These are phyloP conservation scores for Colletotrichum gigasporum DNA, from an alignment of 2,329 filamentous ascomycete genomes.

Conservation along the genomic window DNA sequence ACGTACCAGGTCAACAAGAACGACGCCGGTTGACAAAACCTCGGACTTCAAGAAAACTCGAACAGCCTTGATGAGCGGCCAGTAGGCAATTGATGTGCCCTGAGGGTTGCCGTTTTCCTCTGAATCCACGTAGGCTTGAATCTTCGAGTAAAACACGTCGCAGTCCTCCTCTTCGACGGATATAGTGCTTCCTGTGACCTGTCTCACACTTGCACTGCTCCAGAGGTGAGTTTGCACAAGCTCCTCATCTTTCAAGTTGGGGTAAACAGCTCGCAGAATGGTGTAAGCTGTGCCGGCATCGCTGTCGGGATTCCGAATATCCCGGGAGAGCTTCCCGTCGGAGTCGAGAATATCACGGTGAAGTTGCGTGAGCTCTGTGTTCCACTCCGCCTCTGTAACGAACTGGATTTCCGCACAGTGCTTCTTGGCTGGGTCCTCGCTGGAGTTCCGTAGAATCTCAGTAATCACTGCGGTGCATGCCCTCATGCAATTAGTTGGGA, in stretches of 20 bases:
- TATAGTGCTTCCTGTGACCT: neutral
- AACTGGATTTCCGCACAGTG: slow-evolving; percentile 69
- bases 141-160: neutral
- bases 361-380: slow-evolving; percentile 58
- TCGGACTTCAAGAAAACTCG: slow-evolving; percentile 45
- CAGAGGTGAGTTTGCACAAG: neutral
- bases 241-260: slow-evolving; percentile 32
- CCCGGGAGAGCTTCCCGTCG: slow-evolving; percentile 47
- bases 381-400: slow-evolving; percentile 61
- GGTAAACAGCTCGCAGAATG: slow-evolving; percentile 57
- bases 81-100: slow-evolving; percentile 43
- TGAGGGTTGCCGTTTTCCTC: neutral
- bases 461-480: slow-evolving; percentile 71
- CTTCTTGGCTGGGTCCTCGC: slow-evolving; percentile 39
- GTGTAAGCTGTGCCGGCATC: slow-evolving; percentile 52
- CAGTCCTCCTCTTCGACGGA: neutral
- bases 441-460: slow-evolving; percentile 66
- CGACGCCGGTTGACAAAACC: slow-evolving; percentile 44
- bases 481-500: slow-evolving; percentile 60
- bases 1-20: slow-evolving; percentile 56
- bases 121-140: slow-evolving; percentile 15
- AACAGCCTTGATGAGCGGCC: slow-evolving; percentile 64
- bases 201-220: neutral
- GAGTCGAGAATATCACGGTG: slow-evolving; percentile 56
- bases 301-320: slow-evolving; percentile 50